Conservation (phyloP, 371 early-diverging fungal genomes). For the Zancudomyces culisetae region DNA sequence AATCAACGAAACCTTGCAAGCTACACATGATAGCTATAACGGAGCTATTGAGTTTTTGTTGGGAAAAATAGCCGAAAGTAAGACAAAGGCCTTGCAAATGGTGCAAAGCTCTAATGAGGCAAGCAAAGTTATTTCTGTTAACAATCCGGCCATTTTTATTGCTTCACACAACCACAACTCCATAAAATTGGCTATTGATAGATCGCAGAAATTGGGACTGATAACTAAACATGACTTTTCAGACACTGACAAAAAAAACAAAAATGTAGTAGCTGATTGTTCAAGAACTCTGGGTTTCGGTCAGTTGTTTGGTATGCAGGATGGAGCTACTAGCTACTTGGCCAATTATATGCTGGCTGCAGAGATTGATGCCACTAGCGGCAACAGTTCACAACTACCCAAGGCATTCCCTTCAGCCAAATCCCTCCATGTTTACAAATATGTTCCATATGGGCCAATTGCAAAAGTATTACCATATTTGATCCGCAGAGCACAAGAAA, state of each 20-base stretch:
- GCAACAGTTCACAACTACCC: too few species aligned
- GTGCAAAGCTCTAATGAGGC: conserved; percentile 20
- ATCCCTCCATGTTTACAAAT: conserved; percentile 58
- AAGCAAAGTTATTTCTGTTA: conserved; percentile 12
- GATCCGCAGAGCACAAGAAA: conserved; percentile 89
- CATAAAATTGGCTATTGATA: conserved; percentile 39
- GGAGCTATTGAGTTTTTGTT: conserved; percentile 54
- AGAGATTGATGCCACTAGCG: too few species aligned
- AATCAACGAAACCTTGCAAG: conserved; percentile 58
- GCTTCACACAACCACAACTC: conserved; percentile 85
- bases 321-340: conserved; percentile 32
- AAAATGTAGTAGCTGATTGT: conserved; percentile 30
- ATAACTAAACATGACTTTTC: conserved; percentile 14
- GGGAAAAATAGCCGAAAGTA: conserved; percentile 21
- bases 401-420: conserved; percentile 51
- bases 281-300: conserved; percentile 58
- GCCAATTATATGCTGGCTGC: conserved; percentile 38
- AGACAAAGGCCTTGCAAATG: not conserved
- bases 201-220: conserved; percentile 41
- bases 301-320: conserved; percentile 71
- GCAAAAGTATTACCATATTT: conserved; percentile 85
- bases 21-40: conserved; percentile 72
- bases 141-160: conserved; percentile 46
- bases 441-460: conserved; percentile 81
- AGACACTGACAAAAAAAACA: too few species aligned